Evolutionary conservation across 1,139 yeast species (phyloP).

Genomic region (Pichia kudriavzevii): DNA sequence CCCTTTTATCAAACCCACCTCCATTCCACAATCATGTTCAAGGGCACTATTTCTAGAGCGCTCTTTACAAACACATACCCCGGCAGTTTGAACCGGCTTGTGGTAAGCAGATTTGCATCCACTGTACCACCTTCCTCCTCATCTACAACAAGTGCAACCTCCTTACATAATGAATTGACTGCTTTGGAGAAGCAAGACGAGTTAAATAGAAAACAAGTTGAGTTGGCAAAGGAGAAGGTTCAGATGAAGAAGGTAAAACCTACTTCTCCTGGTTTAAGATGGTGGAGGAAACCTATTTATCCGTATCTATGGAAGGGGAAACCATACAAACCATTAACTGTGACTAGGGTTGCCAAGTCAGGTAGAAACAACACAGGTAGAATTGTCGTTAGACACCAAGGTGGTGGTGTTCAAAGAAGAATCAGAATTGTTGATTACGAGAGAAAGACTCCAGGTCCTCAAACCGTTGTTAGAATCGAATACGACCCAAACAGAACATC

Average conservation of each 20-base stretch:
- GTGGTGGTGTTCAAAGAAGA: conserved; percentile 94
- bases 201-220: conserved; percentile 62
- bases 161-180: conserved; percentile 42
- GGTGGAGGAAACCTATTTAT: conserved; percentile 84
- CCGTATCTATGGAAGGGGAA: conserved; percentile 81
- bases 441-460: conserved; percentile 62
- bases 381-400: conserved; percentile 88
- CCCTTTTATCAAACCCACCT: too few species aligned
- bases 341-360: conserved; percentile 62
- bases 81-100: background rate
- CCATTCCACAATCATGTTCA: conserved; percentile 5
- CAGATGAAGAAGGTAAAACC: conserved; percentile 72
- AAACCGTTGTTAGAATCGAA: conserved; percentile 80
- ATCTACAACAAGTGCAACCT: conserved; percentile 1
- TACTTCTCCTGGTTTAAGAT: conserved; percentile 80
- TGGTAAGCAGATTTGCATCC: conserved; percentile 18
- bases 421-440: conserved; percentile 73
- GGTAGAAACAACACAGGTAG: conserved; percentile 90
- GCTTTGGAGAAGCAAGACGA: conserved; percentile 77
- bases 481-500: conserved; percentile 94
- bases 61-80: background rate
- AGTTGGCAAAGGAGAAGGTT: conserved; percentile 62
- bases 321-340: conserved; percentile 72
- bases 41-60: background rate
- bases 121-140: conserved; percentile 5